Conservation (phyloP, 352 stramenopile species). For the Nothophytophthora sp. region DNA sequence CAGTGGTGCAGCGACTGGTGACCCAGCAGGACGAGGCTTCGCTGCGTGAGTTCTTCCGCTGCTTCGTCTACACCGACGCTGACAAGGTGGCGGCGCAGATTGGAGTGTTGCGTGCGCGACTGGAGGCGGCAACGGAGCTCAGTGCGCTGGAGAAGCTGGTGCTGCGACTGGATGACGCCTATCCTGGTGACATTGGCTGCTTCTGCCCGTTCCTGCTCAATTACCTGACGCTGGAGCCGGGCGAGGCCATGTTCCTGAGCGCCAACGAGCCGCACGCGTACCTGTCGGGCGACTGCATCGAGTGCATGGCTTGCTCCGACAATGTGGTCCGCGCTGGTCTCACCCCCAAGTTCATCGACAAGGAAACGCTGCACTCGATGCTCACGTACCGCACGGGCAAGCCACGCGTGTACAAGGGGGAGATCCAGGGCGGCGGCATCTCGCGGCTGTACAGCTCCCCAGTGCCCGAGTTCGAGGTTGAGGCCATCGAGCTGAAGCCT, state of each 20-base stretch:
- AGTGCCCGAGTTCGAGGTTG: slow-evolving; percentile 92
- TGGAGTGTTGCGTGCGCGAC: slow-evolving; percentile 67
- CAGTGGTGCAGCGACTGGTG: slow-evolving; percentile 42
- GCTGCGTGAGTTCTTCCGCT: slow-evolving; percentile 75
- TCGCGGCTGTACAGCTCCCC: slow-evolving; percentile 89
- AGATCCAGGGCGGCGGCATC: slow-evolving; percentile 34
- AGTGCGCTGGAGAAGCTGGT: slow-evolving; percentile 79
- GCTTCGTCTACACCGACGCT: slow-evolving; percentile 76
- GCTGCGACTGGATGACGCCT: slow-evolving; percentile 93
- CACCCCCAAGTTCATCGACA: slow-evolving; percentile 99
- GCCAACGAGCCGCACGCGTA: slow-evolving; percentile 99
- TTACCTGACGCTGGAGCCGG: slow-evolving; percentile 94
- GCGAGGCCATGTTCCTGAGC: slow-evolving; percentile 97
- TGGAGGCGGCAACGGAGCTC: slow-evolving; percentile 42
- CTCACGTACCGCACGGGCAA: slow-evolving; percentile 92
- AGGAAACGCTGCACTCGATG: slow-evolving; percentile 96
- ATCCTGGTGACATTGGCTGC: slow-evolving; percentile 96
- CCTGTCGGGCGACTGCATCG: slow-evolving; percentile 94
- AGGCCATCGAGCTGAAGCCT: slow-evolving; percentile 48
- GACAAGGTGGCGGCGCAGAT: slow-evolving; percentile 77
- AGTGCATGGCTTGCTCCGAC: slow-evolving; percentile 99
- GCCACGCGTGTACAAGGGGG: slow-evolving; percentile 27
- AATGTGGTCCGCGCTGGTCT: slow-evolving; percentile 99
- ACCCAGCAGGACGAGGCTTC: slow-evolving; percentile 35
- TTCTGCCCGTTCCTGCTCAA: slow-evolving; percentile 99